Conservation (phyloP, 352 stramenopile genomes). For the Pseudoperonospora humuli region DNA sequence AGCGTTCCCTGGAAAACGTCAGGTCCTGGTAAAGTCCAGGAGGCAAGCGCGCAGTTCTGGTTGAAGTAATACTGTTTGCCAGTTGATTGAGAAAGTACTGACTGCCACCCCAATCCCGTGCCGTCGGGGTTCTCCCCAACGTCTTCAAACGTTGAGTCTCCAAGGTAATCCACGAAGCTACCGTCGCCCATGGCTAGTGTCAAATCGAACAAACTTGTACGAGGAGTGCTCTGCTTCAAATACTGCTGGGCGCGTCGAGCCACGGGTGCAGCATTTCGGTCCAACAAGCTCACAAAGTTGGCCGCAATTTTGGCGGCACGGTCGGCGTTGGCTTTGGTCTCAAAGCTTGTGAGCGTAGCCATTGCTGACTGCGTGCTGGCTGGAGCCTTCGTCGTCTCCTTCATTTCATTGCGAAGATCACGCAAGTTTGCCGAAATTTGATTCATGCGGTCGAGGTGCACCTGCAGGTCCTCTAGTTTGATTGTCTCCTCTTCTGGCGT, state of each 20-base stretch:
- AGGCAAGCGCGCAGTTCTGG: slow-evolving; percentile 61
- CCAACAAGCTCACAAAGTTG: slow-evolving; percentile 43
- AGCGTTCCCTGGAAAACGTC: slow-evolving; percentile 45
- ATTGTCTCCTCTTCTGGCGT: slow-evolving; percentile 27
- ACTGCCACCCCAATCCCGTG: slow-evolving; percentile 43
- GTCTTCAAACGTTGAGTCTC: slow-evolving; percentile 58
- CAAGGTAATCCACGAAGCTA: slow-evolving; percentile 56
- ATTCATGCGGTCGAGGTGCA: slow-evolving; percentile 72
- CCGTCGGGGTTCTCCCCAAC: slow-evolving; percentile 35
- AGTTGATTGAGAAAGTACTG: slow-evolving; percentile 61
- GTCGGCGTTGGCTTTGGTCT: slow-evolving; percentile 47
- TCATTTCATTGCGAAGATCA: slow-evolving; percentile 38
- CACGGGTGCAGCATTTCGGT: slow-evolving; percentile 27
- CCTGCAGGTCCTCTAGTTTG: slow-evolving; percentile 55
- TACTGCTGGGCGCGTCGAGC: slow-evolving; percentile 28
- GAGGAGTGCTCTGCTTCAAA: slow-evolving; percentile 16
- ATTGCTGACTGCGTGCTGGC: slow-evolving; percentile 39
- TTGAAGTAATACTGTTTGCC: slow-evolving; percentile 84
- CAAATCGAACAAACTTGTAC: slow-evolving; percentile 42
- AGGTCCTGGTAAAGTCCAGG: slow-evolving; percentile 60
- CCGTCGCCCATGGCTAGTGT: slow-evolving; percentile 56
- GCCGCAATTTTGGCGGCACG: slow-evolving; percentile 48
- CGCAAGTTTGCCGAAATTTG: slow-evolving; percentile 54
- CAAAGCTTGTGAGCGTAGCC: slow-evolving; percentile 40
- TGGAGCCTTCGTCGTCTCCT: slow-evolving; percentile 31